Evolutionary conservation across 495 filamentous ascomycete genomes (phyloP), one percentile per base, ranked within the genome.

Genomic region (Penicillium paradoxum): DNA sequence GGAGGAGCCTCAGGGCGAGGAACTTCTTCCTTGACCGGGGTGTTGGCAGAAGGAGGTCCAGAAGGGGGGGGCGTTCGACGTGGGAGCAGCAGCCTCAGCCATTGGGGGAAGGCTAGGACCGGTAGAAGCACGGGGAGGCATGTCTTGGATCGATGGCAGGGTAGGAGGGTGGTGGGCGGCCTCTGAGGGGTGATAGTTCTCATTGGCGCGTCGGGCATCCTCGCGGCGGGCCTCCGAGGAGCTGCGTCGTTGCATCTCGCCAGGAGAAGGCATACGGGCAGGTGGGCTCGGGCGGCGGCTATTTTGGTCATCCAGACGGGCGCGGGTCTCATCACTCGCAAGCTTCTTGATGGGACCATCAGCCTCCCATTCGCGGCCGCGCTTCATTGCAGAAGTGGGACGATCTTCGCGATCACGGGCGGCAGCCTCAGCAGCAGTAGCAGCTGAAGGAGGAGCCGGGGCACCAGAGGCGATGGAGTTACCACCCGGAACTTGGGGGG

Each of bases 171-270:
- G 91, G 69, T 95, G 91, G 5, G 91, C 89, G 22, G 89, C 89
- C 63, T 95, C 91, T 1, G 91, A 95, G 6, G 91, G 91, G 58
- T 95, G 88, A 57, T 95, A 95, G 41, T 79, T 81, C 41, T 91
- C 87, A 48, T 87, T 86, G 22, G 75, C 73, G 30, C 85, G 83
- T 32, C 84, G 82, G 56, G 86, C 79, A 56, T 88, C 85, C 30
- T 89, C 87, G 43, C 72, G 74, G 25, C 85, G 81, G 48, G 79
- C 79, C 58, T 92, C 89, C 6, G 89, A 90, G 11, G 91, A 90
- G 70, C 85, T 90, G 45, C 84, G 85, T 33, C 87, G 85, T 51
- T 84, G 84, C 53, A 78, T 78, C 56, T 87, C 79, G 44, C 83
- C 83, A 52, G 89, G 87, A 18, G 90, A 79, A 29, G 76, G 68